These are phyloP conservation scores for Colletotrichum theobromicola DNA, from an alignment of 2,329 filamentous ascomycete species.

Conservation along the genomic window DNA sequence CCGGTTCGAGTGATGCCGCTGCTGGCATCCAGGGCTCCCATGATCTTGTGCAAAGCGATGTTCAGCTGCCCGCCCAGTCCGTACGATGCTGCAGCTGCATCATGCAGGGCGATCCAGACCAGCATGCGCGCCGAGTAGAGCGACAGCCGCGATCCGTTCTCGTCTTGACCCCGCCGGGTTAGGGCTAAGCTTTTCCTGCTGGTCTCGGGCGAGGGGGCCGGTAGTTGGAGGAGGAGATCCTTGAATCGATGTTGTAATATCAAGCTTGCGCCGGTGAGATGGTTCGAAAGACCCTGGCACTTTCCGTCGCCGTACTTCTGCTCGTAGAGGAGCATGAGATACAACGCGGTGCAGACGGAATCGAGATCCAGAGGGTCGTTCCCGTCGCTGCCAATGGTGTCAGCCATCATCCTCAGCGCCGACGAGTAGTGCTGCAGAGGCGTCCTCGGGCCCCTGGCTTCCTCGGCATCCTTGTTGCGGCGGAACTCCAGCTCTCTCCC, in stretches of 20 bases:
- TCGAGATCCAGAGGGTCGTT: constrained; percentile 30
- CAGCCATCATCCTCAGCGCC: constrained; percentile 35
- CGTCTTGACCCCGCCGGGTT: neutral
- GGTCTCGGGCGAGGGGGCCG: constrained; percentile 9
- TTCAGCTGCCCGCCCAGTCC: constrained; percentile 38
- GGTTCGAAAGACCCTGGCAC: constrained; percentile 33
- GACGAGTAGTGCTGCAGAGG: constrained; percentile 34
- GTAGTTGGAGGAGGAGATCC: constrained; percentile 9
- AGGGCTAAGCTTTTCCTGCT: constrained; percentile 11
- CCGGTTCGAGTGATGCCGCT: neutral
- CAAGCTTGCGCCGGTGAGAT: constrained; percentile 35
- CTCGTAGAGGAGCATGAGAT: constrained; percentile 42
- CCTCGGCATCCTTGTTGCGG: constrained; percentile 16
- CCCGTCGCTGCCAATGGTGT: constrained; percentile 27
- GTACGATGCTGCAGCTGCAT: constrained; percentile 32
- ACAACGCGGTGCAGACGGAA: constrained; percentile 33
- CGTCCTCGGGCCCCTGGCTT: constrained; percentile 3
- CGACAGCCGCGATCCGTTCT: constrained; percentile 24
- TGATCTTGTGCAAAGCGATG: constrained; percentile 26
- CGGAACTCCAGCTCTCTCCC: constrained; percentile 34
- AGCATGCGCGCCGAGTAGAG: constrained; percentile 37
- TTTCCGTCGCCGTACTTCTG: constrained; percentile 40
- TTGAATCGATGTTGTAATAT: constrained; percentile 32
- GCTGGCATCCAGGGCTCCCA: neutral
- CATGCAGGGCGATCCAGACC: constrained; percentile 36